These are phyloP conservation scores for Trichaptum fuscoviolaceum DNA, from an alignment of 768 basidiomycete genomes.

Conservation along the genomic window DNA sequence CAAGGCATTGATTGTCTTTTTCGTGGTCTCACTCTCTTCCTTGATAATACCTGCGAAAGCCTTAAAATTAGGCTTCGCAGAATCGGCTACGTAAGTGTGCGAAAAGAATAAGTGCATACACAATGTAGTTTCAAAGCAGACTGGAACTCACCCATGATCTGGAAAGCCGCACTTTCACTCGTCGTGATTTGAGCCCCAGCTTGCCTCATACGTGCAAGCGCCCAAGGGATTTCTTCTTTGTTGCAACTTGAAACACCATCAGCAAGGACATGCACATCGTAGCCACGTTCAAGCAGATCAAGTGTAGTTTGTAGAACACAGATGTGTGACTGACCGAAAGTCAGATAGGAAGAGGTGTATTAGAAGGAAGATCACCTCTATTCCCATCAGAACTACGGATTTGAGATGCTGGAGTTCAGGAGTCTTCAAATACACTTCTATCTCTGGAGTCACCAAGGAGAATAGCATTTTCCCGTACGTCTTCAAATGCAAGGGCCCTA, in stretches of 20 bases:
- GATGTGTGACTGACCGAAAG: constrained; percentile 65
- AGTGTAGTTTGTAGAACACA: constrained; percentile 84
- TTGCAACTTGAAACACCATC: constrained; percentile 85
- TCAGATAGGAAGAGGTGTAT: neutral
- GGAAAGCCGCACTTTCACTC: constrained; percentile 76
- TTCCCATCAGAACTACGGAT: constrained; percentile 76
- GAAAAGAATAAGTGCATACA: constrained; percentile 13
- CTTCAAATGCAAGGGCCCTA: constrained; percentile 53
- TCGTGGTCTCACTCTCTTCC: constrained; percentile 66
- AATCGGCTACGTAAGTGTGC: constrained; percentile 41
- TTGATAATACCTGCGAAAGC: constrained; percentile 68
- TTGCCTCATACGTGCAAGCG: constrained; percentile 61
- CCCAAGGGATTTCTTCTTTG: constrained; percentile 71
- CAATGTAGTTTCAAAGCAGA: constrained; percentile 9
- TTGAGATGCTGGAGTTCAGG: constrained; percentile 39
- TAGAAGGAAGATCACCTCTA: constrained; percentile 55
- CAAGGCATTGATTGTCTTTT: constrained; percentile 28
- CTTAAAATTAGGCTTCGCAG: constrained; percentile 62
- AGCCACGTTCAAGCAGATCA: constrained; percentile 48
- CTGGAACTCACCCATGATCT: constrained; percentile 64
- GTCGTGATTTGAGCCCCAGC: constrained; percentile 76
- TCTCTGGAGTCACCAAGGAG: constrained; percentile 76
- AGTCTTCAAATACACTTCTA: constrained; percentile 43
- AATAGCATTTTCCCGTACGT: constrained; percentile 76
- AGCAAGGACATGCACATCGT: constrained; percentile 64